Evolutionary conservation across 345 rosid genomes (phyloP), one percentile per base, ranked within the genome.

Genomic region (Rhodomyrtus tomentosa): DNA sequence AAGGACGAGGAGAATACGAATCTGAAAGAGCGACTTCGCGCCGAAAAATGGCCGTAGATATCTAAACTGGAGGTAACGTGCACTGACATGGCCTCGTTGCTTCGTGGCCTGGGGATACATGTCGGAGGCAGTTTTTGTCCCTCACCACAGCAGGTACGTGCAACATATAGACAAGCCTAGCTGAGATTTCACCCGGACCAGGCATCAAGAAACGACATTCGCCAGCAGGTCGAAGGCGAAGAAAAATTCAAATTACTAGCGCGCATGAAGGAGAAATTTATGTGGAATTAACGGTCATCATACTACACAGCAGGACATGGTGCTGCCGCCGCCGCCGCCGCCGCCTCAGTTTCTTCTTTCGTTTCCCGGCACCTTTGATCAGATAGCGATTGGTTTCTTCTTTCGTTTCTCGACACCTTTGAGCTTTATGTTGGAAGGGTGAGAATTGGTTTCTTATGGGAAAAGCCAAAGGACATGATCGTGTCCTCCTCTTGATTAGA

Each of bases 181-280:
- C 87, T 95, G 81, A 92, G 86, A 87, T 95, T 93, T 85, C 99
- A 97, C 86, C 98, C 96, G 9, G 98, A 97, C 88, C 90, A 98
- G 79, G 90, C 95, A 40, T 92, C 98, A 50, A 92, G 90, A 90
- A 89, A 88, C 4, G 95, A 94, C 87, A 85, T 97, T 59, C 91
- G 90, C 45, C 93, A 90, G 82, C 95, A 94, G 88, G 98, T 94
- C 82, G 98, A 94, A 88, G 95, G 98, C 1, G 99, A 95, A 87
- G 99, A 97, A 86, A 95, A 91, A 79, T 94, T 97, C 88, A 97
- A 97, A 88, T 94, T 95, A 82, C 91, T 97, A 86, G 90, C 93
- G 82, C 98, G 95, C 85, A 93, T 94, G 96, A 97, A 93, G 89
- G 98, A 92, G 86, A 91, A 92, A 84, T 90, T 91, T 88, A 49